Evolutionary conservation across 2,329 filamentous ascomycete species (phyloP).

Genomic region (Mollisia scopiformis): DNA sequence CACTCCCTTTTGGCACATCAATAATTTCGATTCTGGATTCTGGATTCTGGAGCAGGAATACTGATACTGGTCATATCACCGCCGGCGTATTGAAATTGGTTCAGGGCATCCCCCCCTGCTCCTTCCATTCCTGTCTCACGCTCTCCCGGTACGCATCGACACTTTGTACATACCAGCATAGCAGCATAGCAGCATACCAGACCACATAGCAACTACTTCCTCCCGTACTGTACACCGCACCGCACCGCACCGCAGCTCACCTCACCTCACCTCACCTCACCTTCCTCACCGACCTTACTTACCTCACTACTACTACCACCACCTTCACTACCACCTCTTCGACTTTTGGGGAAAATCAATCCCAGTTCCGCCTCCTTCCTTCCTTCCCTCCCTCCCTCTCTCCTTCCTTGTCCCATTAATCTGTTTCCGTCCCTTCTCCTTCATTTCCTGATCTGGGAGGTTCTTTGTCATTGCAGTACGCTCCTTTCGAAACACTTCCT

Average conservation of each 20-base stretch:
- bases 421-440: conserved; percentile 15
- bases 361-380: too few relatives aligned
- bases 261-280: not conserved
- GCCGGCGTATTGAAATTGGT: conserved; percentile 1
- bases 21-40: not conserved
- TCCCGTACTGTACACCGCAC: too few relatives aligned
- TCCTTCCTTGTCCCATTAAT: conserved; percentile 4
- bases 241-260: too few relatives aligned
- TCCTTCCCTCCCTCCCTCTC: too few relatives aligned
- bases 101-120: not conserved
- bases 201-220: too few relatives aligned
- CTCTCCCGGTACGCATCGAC: not conserved
- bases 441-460: conserved; percentile 5
- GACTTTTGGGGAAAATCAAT: too few relatives aligned
- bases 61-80: not conserved
- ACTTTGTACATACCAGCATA: not conserved
- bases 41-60: not conserved
- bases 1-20: not conserved
- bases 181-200: not conserved
- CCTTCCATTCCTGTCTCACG: conserved; percentile 17
- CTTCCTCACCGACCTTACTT: not conserved
- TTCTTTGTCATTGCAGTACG: conserved; percentile 10
- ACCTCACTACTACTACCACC: not conserved
- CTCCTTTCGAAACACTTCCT: conserved; percentile 3
- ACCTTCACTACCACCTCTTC: not conserved